Percentiles rank a stretch among this genome's conserved stretches.
These are phyloP conservation scores for Diphasiastrum complanatum DNA, from an alignment of 83 land plant species.

Conservation along the genomic window DNA sequence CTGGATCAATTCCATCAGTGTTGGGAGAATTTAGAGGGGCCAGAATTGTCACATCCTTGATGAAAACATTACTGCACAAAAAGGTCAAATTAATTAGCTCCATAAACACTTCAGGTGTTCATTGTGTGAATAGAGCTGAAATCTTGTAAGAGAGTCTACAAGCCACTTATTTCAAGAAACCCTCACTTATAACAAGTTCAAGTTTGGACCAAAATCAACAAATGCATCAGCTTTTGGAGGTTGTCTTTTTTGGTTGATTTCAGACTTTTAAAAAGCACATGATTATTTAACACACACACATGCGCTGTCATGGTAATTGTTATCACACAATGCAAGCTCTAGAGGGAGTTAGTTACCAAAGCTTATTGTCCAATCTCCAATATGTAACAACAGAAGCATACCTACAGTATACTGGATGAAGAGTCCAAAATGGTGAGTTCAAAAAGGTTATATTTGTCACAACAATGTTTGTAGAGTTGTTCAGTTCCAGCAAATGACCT, in stretches of 20 bases:
- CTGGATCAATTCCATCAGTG: conserved; percentile 81
- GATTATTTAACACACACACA: too few relatives aligned
- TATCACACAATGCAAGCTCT: background rate
- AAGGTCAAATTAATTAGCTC: background rate
- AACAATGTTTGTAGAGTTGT: conserved; percentile 37
- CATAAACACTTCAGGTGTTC: background rate
- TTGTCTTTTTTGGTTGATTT: too few relatives aligned
- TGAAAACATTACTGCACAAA: conserved; percentile 58
- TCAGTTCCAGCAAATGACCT: conserved; percentile 68
- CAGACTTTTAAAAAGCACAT: too few relatives aligned
- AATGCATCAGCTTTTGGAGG: too few relatives aligned
- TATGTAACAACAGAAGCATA: too few relatives aligned
- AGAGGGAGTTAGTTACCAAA: background rate
- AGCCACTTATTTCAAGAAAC: too few relatives aligned
- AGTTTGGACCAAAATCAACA: too few relatives aligned
- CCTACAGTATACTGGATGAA: conserved; percentile 91
- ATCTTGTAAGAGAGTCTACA: too few relatives aligned
- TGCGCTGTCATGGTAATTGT: too few relatives aligned
- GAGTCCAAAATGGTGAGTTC: conserved; percentile 73
- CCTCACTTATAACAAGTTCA: too few relatives aligned
- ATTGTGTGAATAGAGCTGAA: background rate
- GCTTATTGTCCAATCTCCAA: background rate
- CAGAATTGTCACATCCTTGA: conserved; percentile 49
- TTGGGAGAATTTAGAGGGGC: conserved; percentile 62
- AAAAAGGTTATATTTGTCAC: conserved; percentile 67